These are phyloP conservation scores for Chrysophaeum taylorii DNA, from an alignment of 352 stramenopile genomes.

Conservation along the genomic window DNA sequence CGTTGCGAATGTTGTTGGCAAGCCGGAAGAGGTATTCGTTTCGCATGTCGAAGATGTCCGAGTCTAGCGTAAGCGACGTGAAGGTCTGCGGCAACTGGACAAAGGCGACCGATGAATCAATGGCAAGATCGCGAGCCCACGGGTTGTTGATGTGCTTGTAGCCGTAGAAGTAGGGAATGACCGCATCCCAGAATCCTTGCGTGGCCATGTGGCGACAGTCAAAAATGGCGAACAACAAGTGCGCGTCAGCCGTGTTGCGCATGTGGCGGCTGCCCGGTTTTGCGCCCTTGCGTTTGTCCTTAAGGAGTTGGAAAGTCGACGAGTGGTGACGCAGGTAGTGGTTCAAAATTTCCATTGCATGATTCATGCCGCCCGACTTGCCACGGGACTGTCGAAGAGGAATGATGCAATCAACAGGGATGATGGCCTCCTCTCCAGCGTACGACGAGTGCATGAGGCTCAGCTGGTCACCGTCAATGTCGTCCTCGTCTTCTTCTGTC, in stretches of 20 bases:
- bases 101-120: background rate
- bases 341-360: background rate
- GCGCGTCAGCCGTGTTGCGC: background rate
- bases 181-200: slow-evolving; percentile 1
- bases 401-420: background rate
- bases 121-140: background rate
- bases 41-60: slow-evolving; percentile 11
- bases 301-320: background rate
- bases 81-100: slow-evolving; percentile 11
- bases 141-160: slow-evolving; percentile 9
- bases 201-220: slow-evolving; percentile 10
- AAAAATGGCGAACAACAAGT: slow-evolving; percentile 8
- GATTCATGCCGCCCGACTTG: slow-evolving; percentile 14
- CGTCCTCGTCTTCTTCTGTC: no score
- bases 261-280: no score
- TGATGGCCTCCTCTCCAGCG: no score
- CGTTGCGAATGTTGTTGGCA: slow-evolving; percentile 3
- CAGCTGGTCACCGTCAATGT: no score
- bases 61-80: background rate
- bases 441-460: no score
- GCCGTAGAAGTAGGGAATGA: slow-evolving; percentile 5
- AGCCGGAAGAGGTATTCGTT: slow-evolving; percentile 11
- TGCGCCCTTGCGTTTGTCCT: background rate
- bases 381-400: background rate
- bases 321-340: slow-evolving; percentile 6